Percentiles rank a stretch among this genome's conserved stretches.
Conservation (phyloP, 257 asterid species). For the Nicotiana obtusifolia region DNA sequence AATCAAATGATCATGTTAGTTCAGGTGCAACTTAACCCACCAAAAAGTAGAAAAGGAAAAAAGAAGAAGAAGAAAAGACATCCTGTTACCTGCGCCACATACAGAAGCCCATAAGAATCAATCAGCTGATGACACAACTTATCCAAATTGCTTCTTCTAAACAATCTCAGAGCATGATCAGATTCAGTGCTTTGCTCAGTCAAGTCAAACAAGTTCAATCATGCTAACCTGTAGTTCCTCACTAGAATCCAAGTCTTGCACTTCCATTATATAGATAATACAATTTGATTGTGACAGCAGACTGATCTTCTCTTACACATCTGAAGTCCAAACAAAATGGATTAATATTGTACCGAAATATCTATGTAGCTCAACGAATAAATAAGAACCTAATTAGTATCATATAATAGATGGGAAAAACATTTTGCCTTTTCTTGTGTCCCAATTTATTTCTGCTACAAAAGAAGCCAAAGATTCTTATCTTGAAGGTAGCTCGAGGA, state of each 20-base stretch:
- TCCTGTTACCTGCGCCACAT: too few species aligned
- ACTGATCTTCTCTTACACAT: conserved; percentile 84
- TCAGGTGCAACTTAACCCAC: not conserved
- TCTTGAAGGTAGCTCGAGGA: not conserved
- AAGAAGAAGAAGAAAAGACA: not conserved
- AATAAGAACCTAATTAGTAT: not conserved
- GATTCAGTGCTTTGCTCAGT: conserved; percentile 44
- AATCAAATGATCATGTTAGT: conserved; percentile 13
- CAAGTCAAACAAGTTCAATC: conserved; percentile 42
- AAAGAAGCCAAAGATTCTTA: too few species aligned
- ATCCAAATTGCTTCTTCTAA: conserved; percentile 68
- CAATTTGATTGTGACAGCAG: conserved; percentile 62
- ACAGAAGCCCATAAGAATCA: too few species aligned
- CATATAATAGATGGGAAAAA: too few species aligned
- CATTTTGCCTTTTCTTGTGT: too few species aligned
- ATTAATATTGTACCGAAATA: too few species aligned
- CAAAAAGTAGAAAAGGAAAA: not conserved
- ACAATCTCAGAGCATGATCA: conserved; percentile 42
- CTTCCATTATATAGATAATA: conserved; percentile 86
- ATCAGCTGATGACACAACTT: too few species aligned
- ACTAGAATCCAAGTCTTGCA: conserved; percentile 97
- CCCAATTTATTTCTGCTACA: too few species aligned
- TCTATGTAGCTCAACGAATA: not conserved
- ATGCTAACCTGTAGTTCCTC: conserved; percentile 23
- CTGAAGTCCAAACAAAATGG: conserved; percentile 30